Evolutionary conservation across 176 grass and related monocot species (phyloP), one percentile per base, ranked within the genome.

Genomic region (Zizania latifolia): DNA sequence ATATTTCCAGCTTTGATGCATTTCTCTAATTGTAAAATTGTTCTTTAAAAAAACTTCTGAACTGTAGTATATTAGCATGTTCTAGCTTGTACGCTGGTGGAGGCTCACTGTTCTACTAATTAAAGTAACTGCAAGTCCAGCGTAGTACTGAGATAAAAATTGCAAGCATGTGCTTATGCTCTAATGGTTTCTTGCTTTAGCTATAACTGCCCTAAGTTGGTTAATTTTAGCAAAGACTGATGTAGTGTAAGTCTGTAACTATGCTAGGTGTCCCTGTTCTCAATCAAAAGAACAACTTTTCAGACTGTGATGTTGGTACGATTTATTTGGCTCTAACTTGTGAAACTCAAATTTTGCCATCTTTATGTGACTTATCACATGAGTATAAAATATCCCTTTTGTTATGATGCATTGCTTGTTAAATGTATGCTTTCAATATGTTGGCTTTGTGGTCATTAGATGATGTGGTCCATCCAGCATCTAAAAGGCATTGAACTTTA

Each of bases 81-180:
- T 71, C 24, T 53, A 53, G 19, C 4, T 70, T 83, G 33, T 53
- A 4, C 53, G 13, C 39, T 32, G 55, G 55, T 77, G 40, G 11
- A 77, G 60, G 28, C 24, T 45, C 31, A 51, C 19, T 24, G 39
- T 77, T 70, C 4, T 84, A 22, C 64, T 61, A 54, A 32, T 53
- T 44, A 37, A 31, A 54, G 35, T 37, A 35, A 11, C 21, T 5
- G 8, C 5, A 67, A 28, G 38, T 81, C 57, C 58, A 51, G 50
- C 67, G 8, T 56, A 66, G 44, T 78, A 45, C 67, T 28, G 67
- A 50, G n/a, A 55, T 43, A 44, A 44, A 58, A 75, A 57, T 8
- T 75, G 23, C 6, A 26, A 26, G 28, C 56, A 4, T 65, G 48
- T 55, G 26, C 19, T 0, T 56, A 24, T 60, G 26, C 27, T 45